Evolutionary conservation across 352 stramenopile species (phyloP).

Genomic region (Globisporangium polare): DNA sequence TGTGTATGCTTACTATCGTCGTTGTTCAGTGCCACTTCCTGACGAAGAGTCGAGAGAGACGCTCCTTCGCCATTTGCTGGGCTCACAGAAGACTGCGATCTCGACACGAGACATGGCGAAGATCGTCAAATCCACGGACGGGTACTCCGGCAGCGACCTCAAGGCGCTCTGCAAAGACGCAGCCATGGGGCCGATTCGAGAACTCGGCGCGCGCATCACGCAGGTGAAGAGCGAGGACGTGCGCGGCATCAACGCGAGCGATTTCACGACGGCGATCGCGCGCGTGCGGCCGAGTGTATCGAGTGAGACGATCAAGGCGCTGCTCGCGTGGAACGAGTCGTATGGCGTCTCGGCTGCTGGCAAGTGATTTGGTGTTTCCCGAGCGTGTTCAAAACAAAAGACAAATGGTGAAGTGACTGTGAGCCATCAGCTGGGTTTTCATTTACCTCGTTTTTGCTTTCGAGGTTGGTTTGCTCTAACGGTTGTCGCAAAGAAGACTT

Average conservation of each 20-base stretch:
- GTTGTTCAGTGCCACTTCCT: constrained; percentile 60
- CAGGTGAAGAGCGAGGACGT: constrained; percentile 62
- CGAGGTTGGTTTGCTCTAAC: not conserved
- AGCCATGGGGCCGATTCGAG: constrained; percentile 89
- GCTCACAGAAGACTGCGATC: constrained; percentile 45
- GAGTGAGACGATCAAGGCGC: constrained; percentile 37
- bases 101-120: constrained; percentile 55
- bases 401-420: not conserved
- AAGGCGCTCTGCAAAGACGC: constrained; percentile 95
- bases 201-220: constrained; percentile 53
- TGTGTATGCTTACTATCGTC: not conserved
- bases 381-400: not conserved
- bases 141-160: constrained; percentile 85
- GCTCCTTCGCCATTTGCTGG: constrained; percentile 58
- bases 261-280: constrained; percentile 57
- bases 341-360: constrained; percentile 54
- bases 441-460: constrained; percentile 1
- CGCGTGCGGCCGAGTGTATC: constrained; percentile 76
- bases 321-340: constrained; percentile 65
- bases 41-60: constrained; percentile 44
- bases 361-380: not conserved
- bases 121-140: constrained; percentile 69
- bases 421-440: not conserved
- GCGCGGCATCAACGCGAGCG: constrained; percentile 43
- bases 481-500: not conserved